Evolutionary conservation across 2,329 filamentous ascomycete species (phyloP).

Genomic region (Ceratocystis alfenasii): DNA sequence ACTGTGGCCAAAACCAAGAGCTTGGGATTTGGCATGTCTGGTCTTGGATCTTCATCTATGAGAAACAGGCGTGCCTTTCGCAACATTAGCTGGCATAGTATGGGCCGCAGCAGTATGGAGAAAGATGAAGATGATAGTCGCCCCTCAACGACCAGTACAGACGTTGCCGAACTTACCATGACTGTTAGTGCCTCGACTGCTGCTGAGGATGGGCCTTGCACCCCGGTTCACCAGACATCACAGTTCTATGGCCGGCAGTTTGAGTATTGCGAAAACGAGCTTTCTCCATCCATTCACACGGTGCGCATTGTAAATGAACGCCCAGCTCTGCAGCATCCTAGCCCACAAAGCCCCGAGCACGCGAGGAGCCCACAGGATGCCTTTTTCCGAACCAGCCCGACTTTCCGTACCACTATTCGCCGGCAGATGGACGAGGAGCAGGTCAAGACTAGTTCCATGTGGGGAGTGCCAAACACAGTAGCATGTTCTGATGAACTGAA

Average conservation of each 20-base stretch:
- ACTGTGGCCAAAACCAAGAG: neutral
- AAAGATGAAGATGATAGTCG: conserved; percentile 8
- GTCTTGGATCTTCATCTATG: neutral
- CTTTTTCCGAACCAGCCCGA: conserved; percentile 20
- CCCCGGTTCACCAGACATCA: conserved; percentile 10
- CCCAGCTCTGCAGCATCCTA: conserved; percentile 20
- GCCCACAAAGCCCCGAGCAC: conserved; percentile 19
- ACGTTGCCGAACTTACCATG: conserved; percentile 11
- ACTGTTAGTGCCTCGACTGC: conserved; percentile 15
- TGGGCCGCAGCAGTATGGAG: neutral
- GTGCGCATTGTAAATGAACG: conserved; percentile 19
- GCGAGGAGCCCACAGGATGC: conserved; percentile 15
- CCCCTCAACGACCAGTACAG: conserved; percentile 11
- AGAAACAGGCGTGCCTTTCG: neutral
- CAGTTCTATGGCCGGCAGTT: neutral
- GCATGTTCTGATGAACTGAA: neutral
- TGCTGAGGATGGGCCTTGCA: conserved; percentile 9
- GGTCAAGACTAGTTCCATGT: neutral
- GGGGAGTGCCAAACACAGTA: neutral
- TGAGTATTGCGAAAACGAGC: conserved; percentile 17
- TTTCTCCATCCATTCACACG: conserved; percentile 20
- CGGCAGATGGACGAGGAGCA: conserved; percentile 18
- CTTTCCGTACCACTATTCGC: conserved; percentile 18
- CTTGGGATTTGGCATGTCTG: neutral
- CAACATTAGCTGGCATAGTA: conserved; percentile 9